Base-by-base conservation (phyloP, 805 yeast genomes). In the Priceomyces castillae region DNA sequence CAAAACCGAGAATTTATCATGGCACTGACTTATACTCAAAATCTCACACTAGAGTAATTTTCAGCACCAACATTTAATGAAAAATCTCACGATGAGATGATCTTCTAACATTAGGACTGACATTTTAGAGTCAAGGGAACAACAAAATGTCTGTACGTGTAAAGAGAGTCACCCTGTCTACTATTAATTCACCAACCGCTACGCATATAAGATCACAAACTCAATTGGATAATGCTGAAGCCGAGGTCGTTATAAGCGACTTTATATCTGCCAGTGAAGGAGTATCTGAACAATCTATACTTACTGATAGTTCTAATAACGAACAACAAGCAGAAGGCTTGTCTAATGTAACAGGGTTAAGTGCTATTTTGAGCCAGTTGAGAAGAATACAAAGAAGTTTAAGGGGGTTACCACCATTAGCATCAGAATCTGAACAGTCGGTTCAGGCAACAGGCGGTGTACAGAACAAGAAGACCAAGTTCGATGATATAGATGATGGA, bases 341-440 rank as follows among this genome's bases (percentile, higher is more conserved):
- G 47, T 60, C 69, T 22, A 60, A 57, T 28, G 50, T 50, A 14
- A 49, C 61, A 4, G 68, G 70, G 2, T 60, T 55, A 47, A 47
- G 53, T 57, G 71, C 78, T 20, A 69, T 76, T 15, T 53, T 71
- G 47, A 71, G 86, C 45, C 95, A 86, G 67, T 69, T 87, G 54
- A 76, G 73, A 54, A 75, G 95, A 59, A 69, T 86, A 33, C 92
- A 84, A 58, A 76, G 95, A 64, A 88, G 84, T 49, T 76, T 86
- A 51, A 72, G 89, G 51, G 95, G 95, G 1, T 73, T 87, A 45
- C 92, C 95, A 7, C 95, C 95, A 30, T 54, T 64, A 15, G 30
- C 25, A 16, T 47, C 54, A 49, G 53, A 61, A 57, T n/a, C 31
- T 4, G 34, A n/a, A 18, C 23, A n/a, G 12, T 28, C 42, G 14